Evolutionary conservation across 768 basidiomycete species (phyloP).

Genomic region (Chalciporus piperatus): DNA sequence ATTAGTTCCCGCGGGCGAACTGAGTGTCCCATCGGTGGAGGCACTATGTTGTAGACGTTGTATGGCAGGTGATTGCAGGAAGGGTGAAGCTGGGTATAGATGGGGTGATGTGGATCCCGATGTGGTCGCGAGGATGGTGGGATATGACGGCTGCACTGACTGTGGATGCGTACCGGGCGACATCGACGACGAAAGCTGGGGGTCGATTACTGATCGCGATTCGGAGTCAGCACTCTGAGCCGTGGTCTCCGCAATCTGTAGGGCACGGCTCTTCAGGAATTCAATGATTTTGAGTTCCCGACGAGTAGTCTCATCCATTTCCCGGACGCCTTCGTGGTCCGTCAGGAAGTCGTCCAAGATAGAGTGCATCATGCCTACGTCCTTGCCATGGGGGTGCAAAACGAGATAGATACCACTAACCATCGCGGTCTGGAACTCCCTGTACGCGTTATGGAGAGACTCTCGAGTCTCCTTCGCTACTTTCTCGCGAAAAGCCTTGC

Average conservation of each 20-base stretch:
- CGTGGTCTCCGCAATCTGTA: slow-evolving; percentile 43
- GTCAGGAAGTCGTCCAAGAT: slow-evolving; percentile 78
- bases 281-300: slow-evolving; percentile 84
- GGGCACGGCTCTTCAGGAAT: slow-evolving; percentile 69
- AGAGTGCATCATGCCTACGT: slow-evolving; percentile 69
- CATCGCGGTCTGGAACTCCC: slow-evolving; percentile 89
- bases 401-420: slow-evolving; percentile 85
- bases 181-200: slow-evolving; percentile 34
- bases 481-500: slow-evolving; percentile 61
- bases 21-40: slow-evolving; percentile 42
- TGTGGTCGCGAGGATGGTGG: slow-evolving; percentile 23
- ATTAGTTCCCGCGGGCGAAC: slow-evolving; percentile 62
- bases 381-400: slow-evolving; percentile 68
- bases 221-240: slow-evolving; percentile 18
- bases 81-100: slow-evolving; percentile 28
- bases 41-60: slow-evolving; percentile 56
- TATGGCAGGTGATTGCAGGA: slow-evolving; percentile 47
- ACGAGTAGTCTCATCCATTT: slow-evolving; percentile 80
- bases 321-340: slow-evolving; percentile 48
- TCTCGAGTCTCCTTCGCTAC: slow-evolving; percentile 62
- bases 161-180: slow-evolving; percentile 12
- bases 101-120: slow-evolving; percentile 22
- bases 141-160: slow-evolving; percentile 16
- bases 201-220: slow-evolving; percentile 18
- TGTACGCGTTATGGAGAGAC: slow-evolving; percentile 76